phyloP scores from a whole-genome alignment of 2,329 filamentous ascomycete species.

The Apiospora hydei region DNA sequence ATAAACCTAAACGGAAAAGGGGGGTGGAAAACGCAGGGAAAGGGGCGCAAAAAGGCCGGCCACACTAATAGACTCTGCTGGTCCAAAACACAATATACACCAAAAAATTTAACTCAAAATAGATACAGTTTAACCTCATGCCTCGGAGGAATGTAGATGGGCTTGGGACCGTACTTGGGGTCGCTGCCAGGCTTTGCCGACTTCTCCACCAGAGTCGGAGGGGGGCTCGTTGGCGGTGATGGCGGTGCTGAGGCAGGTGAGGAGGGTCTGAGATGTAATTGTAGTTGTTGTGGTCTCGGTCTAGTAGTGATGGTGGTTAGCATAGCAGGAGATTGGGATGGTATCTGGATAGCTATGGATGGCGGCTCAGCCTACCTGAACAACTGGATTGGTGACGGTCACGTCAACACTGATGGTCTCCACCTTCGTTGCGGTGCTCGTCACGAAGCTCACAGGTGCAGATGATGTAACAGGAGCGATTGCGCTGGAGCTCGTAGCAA shows the following conservation, averaged over 20 bases:
- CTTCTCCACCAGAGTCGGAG: neutral
- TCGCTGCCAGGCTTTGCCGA: constrained; percentile 23
- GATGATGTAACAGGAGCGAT: neutral
- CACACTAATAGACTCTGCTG: too few relatives aligned
- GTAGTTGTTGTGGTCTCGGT: constrained; percentile 7
- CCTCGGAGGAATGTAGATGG: constrained; percentile 29
- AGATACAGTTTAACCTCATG: too few relatives aligned
- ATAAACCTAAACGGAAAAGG: too few relatives aligned
- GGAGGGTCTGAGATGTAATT: constrained; percentile 17
- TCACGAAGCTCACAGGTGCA: neutral
- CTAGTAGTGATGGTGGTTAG: neutral
- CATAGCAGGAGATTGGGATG: constrained; percentile 7
- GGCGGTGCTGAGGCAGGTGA: constrained; percentile 7
- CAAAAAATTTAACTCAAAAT: too few relatives aligned
- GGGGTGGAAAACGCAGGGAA: too few relatives aligned
- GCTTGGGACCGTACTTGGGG: constrained; percentile 20
- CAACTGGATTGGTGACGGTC: constrained; percentile 24
- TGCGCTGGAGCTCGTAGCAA: neutral
- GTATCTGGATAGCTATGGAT: neutral
- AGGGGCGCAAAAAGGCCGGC: too few relatives aligned
- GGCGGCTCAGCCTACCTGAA: constrained; percentile 9
- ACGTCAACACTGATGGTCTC: constrained; percentile 12
- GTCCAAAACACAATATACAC: too few relatives aligned
- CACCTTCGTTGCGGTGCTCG: neutral
- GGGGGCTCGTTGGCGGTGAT: constrained; percentile 20